Conservation (phyloP, 768 basidiomycete species). For the Leucosporidium yakuticum region DNA sequence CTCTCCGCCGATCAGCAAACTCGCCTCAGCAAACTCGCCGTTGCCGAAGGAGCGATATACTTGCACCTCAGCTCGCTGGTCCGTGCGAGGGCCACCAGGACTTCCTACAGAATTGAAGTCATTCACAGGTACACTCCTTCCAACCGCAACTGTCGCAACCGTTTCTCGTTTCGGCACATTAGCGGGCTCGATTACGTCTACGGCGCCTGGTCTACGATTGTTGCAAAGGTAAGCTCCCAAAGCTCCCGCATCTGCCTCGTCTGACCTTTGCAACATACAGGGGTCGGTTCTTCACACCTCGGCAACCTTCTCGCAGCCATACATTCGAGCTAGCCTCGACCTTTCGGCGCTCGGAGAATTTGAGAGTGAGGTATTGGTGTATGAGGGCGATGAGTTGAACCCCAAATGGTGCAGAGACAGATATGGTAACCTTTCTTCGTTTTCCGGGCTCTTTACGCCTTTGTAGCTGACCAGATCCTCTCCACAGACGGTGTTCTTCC, state of each 20-base stretch:
- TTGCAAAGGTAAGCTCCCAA: neutral
- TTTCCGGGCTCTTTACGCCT: neutral
- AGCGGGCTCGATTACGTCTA: neutral
- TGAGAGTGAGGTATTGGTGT: neutral
- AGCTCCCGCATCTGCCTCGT: neutral
- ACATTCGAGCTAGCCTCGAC: neutral
- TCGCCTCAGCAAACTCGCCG: too few species aligned
- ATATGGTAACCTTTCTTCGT: neutral
- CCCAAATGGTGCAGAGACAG: neutral
- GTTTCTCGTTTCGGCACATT: neutral
- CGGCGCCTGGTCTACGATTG: neutral
- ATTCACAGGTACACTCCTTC: neutral
- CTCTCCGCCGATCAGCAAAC: too few species aligned
- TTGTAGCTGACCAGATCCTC: too few species aligned
- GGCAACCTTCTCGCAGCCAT: neutral
- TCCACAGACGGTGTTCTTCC: neutral
- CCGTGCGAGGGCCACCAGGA: neutral
- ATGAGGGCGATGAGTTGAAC: neutral
- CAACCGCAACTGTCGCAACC: neutral
- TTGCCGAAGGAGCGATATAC: too few species aligned
- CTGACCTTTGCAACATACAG: neutral
- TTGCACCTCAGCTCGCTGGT: neutral
- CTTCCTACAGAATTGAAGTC: neutral
- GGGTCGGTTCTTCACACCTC: neutral
- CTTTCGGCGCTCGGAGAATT: neutral